Percentiles rank a stretch among this genome's conserved stretches.
Conservation (phyloP, 2,329 filamentous ascomycete species). For the Aspergillus thermomutatus region DNA sequence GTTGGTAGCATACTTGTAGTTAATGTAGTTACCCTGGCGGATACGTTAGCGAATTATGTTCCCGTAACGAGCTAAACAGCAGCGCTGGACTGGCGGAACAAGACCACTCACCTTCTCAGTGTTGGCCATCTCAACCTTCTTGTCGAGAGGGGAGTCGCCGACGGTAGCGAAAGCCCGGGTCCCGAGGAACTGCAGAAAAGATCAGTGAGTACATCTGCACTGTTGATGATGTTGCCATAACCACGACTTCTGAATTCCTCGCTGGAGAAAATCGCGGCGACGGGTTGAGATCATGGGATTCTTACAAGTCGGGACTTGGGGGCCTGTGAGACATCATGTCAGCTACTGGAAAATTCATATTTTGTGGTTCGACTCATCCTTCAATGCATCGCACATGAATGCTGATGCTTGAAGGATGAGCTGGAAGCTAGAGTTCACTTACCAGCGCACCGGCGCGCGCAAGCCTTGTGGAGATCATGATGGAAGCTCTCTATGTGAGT, state of each 20-base stretch:
- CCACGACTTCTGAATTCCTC: background rate
- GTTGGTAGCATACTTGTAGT: constrained; percentile 64
- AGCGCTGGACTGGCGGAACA: constrained; percentile 22
- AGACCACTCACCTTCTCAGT: constrained; percentile 66
- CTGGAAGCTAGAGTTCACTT: constrained; percentile 25
- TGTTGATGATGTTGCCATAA: background rate
- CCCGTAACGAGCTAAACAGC: constrained; percentile 6
- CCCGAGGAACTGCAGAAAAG: constrained; percentile 55
- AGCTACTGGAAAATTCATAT: constrained; percentile 9
- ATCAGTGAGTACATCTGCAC: constrained; percentile 21
- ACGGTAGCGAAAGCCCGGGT: constrained; percentile 77
- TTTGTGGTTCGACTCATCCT: background rate
- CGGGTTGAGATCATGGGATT: constrained; percentile 7
- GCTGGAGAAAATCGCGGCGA: background rate
- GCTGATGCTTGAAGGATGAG: constrained; percentile 10
- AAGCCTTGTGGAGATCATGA: constrained; percentile 48
- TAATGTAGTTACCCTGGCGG: constrained; percentile 79
- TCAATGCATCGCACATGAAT: constrained; percentile 9
- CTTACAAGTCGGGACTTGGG: constrained; percentile 47
- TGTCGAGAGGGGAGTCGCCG: constrained; percentile 79
- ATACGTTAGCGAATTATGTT: constrained; percentile 23
- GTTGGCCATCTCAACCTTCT: constrained; percentile 98
- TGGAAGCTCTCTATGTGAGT: constrained; percentile 40
- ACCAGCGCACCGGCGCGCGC: constrained; percentile 48
- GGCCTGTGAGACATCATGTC: constrained; percentile 31